Evolutionary conservation across 2,329 filamentous ascomycete genomes (phyloP).

Genomic region (Exophiala aquamarina): DNA sequence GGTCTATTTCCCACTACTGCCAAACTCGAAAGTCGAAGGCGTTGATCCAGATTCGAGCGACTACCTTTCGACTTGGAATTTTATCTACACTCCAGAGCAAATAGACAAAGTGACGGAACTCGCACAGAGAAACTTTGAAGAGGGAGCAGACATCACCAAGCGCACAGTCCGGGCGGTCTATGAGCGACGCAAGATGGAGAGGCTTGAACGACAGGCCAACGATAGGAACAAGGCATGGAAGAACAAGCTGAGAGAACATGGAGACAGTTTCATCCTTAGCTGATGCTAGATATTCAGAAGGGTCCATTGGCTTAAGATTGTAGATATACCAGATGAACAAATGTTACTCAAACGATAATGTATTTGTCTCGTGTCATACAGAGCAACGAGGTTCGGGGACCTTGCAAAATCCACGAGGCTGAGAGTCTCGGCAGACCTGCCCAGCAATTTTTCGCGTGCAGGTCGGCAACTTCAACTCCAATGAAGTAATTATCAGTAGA

Average conservation of each 20-base stretch:
- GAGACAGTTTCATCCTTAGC: conserved; percentile 13
- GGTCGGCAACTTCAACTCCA: too few relatives aligned
- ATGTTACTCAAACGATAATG: too few relatives aligned
- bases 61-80: conserved; percentile 97
- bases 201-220: conserved; percentile 54
- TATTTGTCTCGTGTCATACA: too few relatives aligned
- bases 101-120: conserved; percentile 81
- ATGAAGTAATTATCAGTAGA: too few relatives aligned
- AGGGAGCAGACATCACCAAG: conserved; percentile 76
- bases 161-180: conserved; percentile 84
- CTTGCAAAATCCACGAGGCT: too few relatives aligned
- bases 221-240: conserved; percentile 32
- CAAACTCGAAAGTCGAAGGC: conserved; percentile 71
- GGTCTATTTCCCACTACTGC: conserved; percentile 84
- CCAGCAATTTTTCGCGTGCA: too few relatives aligned
- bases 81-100: conserved; percentile 88
- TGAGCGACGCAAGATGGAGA: conserved; percentile 76
- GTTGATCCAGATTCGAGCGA: conserved; percentile 83
- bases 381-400: too few relatives aligned
- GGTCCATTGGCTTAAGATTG: too few relatives aligned
- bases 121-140: conserved; percentile 81
- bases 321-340: too few relatives aligned
- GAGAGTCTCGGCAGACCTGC: too few relatives aligned
- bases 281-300: too few relatives aligned
- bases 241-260: conserved; percentile 10